Evolutionary conservation across 1,284 basidiomycete genomes (phyloP).

Genomic region (Ustilago curta): DNA sequence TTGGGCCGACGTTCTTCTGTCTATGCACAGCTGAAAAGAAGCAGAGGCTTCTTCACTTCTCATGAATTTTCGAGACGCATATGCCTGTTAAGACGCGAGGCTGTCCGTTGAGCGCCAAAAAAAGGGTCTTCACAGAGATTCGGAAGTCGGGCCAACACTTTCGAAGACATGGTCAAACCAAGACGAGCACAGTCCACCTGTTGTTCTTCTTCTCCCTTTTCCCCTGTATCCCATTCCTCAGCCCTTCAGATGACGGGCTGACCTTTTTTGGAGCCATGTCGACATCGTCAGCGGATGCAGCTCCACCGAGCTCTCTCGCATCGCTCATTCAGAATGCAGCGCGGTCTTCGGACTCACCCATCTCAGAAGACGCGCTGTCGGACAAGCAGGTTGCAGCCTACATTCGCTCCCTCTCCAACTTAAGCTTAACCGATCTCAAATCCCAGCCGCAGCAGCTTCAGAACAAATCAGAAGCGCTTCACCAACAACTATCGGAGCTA

Average conservation of each 20-base stretch:
- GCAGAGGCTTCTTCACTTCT: too few species aligned
- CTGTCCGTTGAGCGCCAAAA: neutral
- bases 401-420: slow-evolving; percentile 49
- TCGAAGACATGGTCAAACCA: neutral
- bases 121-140: slow-evolving; percentile 4
- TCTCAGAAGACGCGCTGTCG: slow-evolving; percentile 22
- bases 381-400: slow-evolving; percentile 37
- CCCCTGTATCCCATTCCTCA: too few species aligned
- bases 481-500: slow-evolving; percentile 47
- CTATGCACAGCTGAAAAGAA: neutral
- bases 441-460: slow-evolving; percentile 41
- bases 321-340: slow-evolving; percentile 28
- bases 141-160: slow-evolving; percentile 47
- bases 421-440: slow-evolving; percentile 38
- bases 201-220: neutral
- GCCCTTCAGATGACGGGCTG: neutral
- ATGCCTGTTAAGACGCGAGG: neutral
- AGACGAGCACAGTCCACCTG: neutral
- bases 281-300: neutral
- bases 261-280: slow-evolving; percentile 3
- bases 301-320: slow-evolving; percentile 12
- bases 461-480: slow-evolving; percentile 36
- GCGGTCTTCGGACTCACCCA: slow-evolving; percentile 11
- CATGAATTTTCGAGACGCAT: neutral
- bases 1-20: neutral